Conservation (phyloP, 371 early-diverging fungal species). For the Catenaria anguillulae region DNA sequence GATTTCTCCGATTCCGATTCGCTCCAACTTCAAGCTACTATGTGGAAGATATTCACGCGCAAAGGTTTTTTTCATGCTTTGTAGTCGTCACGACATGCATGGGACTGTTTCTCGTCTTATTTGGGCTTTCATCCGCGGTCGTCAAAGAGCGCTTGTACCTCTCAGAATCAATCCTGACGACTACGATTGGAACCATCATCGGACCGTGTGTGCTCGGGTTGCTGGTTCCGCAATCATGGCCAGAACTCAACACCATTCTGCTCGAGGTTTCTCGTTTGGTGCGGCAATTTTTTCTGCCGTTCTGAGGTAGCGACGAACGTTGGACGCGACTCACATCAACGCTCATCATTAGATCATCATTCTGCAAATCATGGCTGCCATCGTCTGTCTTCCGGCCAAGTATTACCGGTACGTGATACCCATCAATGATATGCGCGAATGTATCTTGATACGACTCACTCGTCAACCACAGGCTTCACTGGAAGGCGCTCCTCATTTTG, state of each 20-base stretch:
- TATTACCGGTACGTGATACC: neutral
- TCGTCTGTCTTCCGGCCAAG: slow-evolving; percentile 21
- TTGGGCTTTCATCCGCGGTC: slow-evolving; percentile 81
- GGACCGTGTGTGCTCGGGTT: slow-evolving; percentile 56
- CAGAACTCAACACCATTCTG: neutral
- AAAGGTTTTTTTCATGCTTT: too few species aligned
- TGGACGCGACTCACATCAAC: too few species aligned
- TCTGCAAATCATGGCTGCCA: slow-evolving; percentile 59
- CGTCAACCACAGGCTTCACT: slow-evolving; percentile 11
- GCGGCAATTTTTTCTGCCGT: too few species aligned
- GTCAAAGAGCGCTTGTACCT: slow-evolving; percentile 80
- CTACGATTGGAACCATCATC: slow-evolving; percentile 71
- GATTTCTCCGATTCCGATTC: too few species aligned
- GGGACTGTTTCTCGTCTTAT: slow-evolving; percentile 73
- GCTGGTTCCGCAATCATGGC: slow-evolving; percentile 25
- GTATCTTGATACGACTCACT: too few species aligned
- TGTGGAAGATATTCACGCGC: too few species aligned
- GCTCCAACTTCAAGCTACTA: too few species aligned
- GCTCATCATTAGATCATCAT: neutral
- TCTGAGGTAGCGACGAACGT: too few species aligned
- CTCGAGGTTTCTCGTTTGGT: neutral
- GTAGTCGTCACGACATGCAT: slow-evolving; percentile 12
- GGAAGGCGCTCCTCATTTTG: slow-evolving; percentile 51
- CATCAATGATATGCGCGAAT: too few species aligned
- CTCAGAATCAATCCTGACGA: slow-evolving; percentile 73